phyloP scores from a whole-genome alignment of 208 protist genomes.

The Naegleria gruberi region DNA sequence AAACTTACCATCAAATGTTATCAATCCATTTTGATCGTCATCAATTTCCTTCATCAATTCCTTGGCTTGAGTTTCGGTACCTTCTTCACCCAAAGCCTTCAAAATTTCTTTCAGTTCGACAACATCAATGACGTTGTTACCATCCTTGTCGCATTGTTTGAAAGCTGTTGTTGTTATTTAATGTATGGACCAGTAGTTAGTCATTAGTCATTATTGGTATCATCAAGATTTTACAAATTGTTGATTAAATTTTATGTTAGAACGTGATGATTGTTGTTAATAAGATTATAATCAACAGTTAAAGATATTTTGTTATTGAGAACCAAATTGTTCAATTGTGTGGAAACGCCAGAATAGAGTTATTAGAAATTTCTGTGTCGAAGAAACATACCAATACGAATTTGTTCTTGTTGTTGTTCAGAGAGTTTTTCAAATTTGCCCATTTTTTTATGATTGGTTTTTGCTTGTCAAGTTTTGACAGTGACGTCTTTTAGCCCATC shows the following conservation, averaged over 20 bases:
- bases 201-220: too few species aligned
- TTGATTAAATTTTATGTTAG: too few species aligned
- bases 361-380: too few species aligned
- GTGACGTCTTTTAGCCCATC: too few species aligned
- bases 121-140: not conserved
- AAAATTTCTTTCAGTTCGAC: slow-evolving; percentile 6
- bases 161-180: too few species aligned
- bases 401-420: not conserved
- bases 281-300: too few species aligned
- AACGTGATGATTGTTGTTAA: too few species aligned
- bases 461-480: not conserved
- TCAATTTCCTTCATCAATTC: slow-evolving; percentile 17
- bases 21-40: not conserved
- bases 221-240: too few species aligned
- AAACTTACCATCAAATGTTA: slow-evolving; percentile 1
- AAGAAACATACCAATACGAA: not conserved
- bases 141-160: not conserved
- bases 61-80: not conserved
- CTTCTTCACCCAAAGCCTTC: slow-evolving; percentile 14
- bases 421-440: not conserved
- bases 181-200: too few species aligned
- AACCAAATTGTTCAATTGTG: too few species aligned
- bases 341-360: too few species aligned
- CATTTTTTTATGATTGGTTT: not conserved
- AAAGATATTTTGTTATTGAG: too few species aligned